These are phyloP conservation scores for Paecilomyces sp. DNA, from an alignment of 2,329 filamentous ascomycete genomes.

Conservation along the genomic window DNA sequence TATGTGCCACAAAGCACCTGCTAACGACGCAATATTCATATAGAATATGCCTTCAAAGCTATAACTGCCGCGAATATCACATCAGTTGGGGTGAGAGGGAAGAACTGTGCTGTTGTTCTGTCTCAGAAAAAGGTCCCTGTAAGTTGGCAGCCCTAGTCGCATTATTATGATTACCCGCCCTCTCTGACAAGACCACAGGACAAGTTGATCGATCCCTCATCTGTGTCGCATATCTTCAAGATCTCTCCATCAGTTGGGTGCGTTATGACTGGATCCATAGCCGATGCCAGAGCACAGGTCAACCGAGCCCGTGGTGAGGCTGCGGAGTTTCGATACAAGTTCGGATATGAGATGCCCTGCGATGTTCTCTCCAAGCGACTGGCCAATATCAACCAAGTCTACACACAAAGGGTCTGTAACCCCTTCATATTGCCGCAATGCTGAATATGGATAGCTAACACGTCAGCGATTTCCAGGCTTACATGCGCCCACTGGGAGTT, in stretches of 20 bases:
- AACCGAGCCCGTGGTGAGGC: conserved; percentile 91
- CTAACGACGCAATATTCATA: conserved; percentile 22
- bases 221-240: conserved; percentile 95
- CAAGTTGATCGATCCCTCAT: conserved; percentile 96
- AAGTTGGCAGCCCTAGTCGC: conserved; percentile 37
- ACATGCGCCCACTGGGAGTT: conserved; percentile 96
- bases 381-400: conserved; percentile 98
- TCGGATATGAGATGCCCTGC: conserved; percentile 98
- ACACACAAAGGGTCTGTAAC: conserved; percentile 78
- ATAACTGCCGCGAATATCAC: conserved; percentile 99
- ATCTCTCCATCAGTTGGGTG: conserved; percentile 94
- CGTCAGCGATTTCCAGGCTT: conserved; percentile 52
- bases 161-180: background rate
- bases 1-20: conserved; percentile 3
- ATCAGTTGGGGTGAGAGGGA: conserved; percentile 89
- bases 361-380: conserved; percentile 93
- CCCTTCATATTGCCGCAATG: conserved; percentile 2
- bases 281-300: conserved; percentile 88
- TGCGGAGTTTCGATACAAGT: conserved; percentile 97
- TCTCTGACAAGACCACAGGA: conserved; percentile 53
- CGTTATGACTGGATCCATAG: conserved; percentile 98
- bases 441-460: conserved; percentile 4
- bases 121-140: conserved; percentile 99
- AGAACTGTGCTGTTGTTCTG: conserved; percentile 92
- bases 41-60: conserved; percentile 99